Evolutionary conservation across 2,329 filamentous ascomycete genomes (phyloP), one percentile per base, ranked within the genome.

Genomic region (Sporothrix mexicana): DNA sequence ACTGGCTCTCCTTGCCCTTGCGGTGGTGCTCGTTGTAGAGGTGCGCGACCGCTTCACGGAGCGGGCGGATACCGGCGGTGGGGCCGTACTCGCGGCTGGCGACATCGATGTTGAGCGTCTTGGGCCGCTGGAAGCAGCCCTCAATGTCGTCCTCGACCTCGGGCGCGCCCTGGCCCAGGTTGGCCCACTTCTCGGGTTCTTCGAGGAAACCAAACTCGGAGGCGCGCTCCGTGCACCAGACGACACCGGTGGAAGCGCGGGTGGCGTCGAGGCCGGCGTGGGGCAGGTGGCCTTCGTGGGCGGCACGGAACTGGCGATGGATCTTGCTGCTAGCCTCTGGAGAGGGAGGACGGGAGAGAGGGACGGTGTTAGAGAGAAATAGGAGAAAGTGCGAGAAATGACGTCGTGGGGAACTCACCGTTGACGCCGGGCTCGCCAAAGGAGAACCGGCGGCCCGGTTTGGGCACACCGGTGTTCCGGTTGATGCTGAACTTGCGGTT

Each of bases 11-110:
- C 84, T 96, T 97, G 79, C 92, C 94, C 83, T 95, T 84, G 76
- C 95, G 91, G 79, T 98, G 95, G 82, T 95, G 93, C 81, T 92
- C 92, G 79, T 98, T 98, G 88, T 98, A 98, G 75, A 98, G 88
- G 74, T 91, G 90, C 73, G 95, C 95, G 61, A 98, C 94, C 20
- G 95, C 95, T 79, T 94, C 92, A 77, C 95, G 88, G 76, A 98
- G 86, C 36, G 93, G 91, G 84, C 94, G 95, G 86, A 98, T 98
- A 78, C 95, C 95, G 53, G 95, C 94, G 5, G 95, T 98, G 43
- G 95, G 95, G 51, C 94, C 92, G 82, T 98, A 98, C 82, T 98
- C 95, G 79, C 95, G 87, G 55, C 92, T 92, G 75, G 90, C 90
- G 78, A 93, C 88, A 77, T 88, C 91, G 78, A 98, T 88, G 77